These are phyloP conservation scores for Zelonia costaricensis DNA, from an alignment of 208 protist species.

Conservation along the genomic window DNA sequence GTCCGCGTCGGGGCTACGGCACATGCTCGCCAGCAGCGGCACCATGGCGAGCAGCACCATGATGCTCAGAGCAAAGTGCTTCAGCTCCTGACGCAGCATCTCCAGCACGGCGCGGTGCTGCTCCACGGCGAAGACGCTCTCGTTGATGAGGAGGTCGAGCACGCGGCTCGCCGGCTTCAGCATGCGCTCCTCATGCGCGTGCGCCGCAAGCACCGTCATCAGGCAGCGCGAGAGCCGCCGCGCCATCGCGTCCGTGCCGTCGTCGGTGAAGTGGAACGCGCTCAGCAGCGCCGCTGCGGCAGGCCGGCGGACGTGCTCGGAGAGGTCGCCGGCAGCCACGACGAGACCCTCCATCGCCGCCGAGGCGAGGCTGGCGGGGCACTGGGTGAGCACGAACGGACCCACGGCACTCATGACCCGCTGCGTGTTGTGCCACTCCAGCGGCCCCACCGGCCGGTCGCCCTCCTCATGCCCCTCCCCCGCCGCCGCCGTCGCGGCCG, in stretches of 20 bases:
- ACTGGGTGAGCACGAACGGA: conserved; percentile 45
- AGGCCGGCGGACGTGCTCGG: conserved; percentile 71
- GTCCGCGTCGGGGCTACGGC: conserved; percentile 48
- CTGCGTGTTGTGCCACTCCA: conserved; percentile 41
- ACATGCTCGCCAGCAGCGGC: conserved; percentile 60
- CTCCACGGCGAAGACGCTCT: conserved; percentile 45
- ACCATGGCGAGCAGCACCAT: conserved; percentile 74
- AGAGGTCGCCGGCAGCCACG: conserved; percentile 85
- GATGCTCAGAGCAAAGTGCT: conserved; percentile 76
- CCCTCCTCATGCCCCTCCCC: not conserved
- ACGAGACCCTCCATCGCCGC: conserved; percentile 80
- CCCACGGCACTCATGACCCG: conserved; percentile 48
- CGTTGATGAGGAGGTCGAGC: conserved; percentile 61
- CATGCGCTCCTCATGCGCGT: conserved; percentile 76
- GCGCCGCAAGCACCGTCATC: conserved; percentile 42
- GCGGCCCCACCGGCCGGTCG: not conserved
- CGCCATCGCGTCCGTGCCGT: conserved; percentile 10
- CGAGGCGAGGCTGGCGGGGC: conserved; percentile 39
- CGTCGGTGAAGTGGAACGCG: conserved; percentile 28
- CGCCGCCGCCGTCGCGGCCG: not conserved
- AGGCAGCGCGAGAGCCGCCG: conserved; percentile 55
- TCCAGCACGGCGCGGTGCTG: conserved; percentile 54
- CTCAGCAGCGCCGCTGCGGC: conserved; percentile 62
- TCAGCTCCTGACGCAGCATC: conserved; percentile 69
- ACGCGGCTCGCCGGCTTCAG: conserved; percentile 76